Conservation (phyloP, 2,329 filamentous ascomycete genomes). For the Leptographium radiaticola region DNA sequence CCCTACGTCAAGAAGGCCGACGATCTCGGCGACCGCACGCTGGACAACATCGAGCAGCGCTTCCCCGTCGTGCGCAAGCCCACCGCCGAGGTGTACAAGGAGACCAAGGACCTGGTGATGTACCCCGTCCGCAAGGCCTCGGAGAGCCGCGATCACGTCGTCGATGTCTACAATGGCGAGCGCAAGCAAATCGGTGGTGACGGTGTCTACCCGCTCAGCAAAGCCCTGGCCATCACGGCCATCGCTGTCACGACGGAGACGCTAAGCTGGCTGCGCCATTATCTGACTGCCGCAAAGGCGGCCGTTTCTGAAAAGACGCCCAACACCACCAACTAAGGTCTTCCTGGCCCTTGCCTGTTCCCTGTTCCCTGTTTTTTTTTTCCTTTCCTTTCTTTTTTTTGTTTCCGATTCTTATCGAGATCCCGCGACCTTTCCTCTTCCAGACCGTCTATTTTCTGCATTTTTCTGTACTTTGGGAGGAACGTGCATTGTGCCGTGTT, state of each 20-base stretch:
- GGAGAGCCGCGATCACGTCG: constrained; percentile 49
- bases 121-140: constrained; percentile 49
- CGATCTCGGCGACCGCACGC: constrained; percentile 57
- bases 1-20: constrained; percentile 81
- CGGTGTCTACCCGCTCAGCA: constrained; percentile 52
- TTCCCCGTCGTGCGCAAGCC: constrained; percentile 67
- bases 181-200: constrained; percentile 51
- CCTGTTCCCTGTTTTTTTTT: neutral
- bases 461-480: too few relatives aligned
- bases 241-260: constrained; percentile 55
- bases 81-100: constrained; percentile 53
- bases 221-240: constrained; percentile 55
- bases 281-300: constrained; percentile 47
- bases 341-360: neutral
- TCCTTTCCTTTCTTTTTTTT: neutral
- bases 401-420: neutral
- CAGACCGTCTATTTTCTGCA: neutral
- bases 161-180: constrained; percentile 43
- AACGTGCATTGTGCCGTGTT: too few relatives aligned
- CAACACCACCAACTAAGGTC: constrained; percentile 6
- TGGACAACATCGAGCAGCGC: constrained; percentile 53
- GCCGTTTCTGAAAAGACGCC: constrained; percentile 38
- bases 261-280: constrained; percentile 44
- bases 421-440: neutral
- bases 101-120: constrained; percentile 47